A percentile compares a stretch with the other conserved stretches of the same genome.
These are phyloP conservation scores for Theileria parva DNA, from an alignment of 169 alveolate genomes.

Conservation along the genomic window DNA sequence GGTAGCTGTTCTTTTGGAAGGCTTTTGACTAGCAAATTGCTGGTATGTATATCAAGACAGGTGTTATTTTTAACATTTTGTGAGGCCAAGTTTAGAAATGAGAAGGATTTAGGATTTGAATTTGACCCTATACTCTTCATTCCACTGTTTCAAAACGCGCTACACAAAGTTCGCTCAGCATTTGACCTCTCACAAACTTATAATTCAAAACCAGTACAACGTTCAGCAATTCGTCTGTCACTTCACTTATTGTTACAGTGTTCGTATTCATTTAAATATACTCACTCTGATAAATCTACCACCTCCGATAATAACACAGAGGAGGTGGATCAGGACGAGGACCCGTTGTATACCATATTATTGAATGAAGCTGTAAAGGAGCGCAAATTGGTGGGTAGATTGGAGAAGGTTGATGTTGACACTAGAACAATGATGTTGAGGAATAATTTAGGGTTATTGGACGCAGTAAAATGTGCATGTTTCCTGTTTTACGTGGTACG, in stretches of 20 bases:
- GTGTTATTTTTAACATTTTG: constrained; percentile 43
- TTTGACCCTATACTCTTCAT: constrained; percentile 46
- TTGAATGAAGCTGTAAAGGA: neutral
- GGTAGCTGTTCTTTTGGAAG: constrained; percentile 52
- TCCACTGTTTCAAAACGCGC: constrained; percentile 32
- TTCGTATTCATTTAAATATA: neutral
- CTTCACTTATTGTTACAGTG: constrained; percentile 7
- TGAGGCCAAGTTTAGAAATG: constrained; percentile 21
- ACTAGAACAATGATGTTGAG: constrained; percentile 6
- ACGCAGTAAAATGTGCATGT: constrained; percentile 31
- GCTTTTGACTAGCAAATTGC: constrained; percentile 42
- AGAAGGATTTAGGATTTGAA: constrained; percentile 52
- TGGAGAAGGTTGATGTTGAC: constrained; percentile 8
- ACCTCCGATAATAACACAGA: neutral
- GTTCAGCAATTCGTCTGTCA: constrained; percentile 42
- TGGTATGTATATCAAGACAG: constrained; percentile 55
- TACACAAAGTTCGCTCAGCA: constrained; percentile 20
- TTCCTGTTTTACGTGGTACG: constrained; percentile 12
- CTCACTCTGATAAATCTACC: neutral
- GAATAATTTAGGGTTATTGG: constrained; percentile 26
- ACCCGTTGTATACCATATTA: neutral
- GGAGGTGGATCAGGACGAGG: neutral
- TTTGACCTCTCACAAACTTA: constrained; percentile 64
- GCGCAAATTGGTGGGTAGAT: neutral
- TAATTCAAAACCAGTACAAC: constrained; percentile 41